A percentile compares a stretch with the other conserved stretches of the same genome.
phyloP scores from a whole-genome alignment of 768 basidiomycete genomes.

The Boletus coccyginus region DNA sequence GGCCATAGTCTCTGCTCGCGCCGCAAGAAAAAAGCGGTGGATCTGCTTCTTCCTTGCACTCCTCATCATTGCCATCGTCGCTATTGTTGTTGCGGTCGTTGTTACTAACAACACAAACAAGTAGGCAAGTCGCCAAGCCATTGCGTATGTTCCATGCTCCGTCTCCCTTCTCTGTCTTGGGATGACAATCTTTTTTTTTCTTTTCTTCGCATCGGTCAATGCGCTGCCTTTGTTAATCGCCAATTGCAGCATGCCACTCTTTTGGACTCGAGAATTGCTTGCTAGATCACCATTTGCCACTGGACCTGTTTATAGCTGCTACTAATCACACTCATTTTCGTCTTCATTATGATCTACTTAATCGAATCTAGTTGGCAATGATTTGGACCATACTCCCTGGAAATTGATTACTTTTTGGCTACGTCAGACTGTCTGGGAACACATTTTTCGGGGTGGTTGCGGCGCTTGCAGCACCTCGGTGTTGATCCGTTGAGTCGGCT shows the following conservation, averaged over 20 bases:
- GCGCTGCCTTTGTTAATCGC: slow-evolving; percentile 1
- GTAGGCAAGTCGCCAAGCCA: slow-evolving; percentile 1
- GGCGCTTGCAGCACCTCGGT: no score
- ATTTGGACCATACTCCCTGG: slow-evolving; percentile 10
- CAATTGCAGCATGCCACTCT: slow-evolving; percentile 13
- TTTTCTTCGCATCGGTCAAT: slow-evolving; percentile 10
- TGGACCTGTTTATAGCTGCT: not conserved
- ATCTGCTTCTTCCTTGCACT: slow-evolving; percentile 85
- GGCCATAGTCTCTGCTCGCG: slow-evolving; percentile 81
- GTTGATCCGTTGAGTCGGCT: not conserved
- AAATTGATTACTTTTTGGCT: slow-evolving; percentile 5
- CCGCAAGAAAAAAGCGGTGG: slow-evolving; percentile 95
- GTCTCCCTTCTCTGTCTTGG: not conserved
- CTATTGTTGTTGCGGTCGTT: slow-evolving; percentile 59
- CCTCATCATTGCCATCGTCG: slow-evolving; percentile 64
- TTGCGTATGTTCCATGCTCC: not conserved
- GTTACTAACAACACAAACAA: slow-evolving; percentile 45
- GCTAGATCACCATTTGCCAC: slow-evolving; percentile 9
- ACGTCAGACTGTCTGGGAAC: no score
- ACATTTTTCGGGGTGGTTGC: no score
- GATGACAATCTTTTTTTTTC: not conserved
- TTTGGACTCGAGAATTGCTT: slow-evolving; percentile 20
- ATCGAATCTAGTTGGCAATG: slow-evolving; percentile 26
- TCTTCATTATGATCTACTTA: slow-evolving; percentile 25
- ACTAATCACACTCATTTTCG: slow-evolving; percentile 16